These are phyloP conservation scores for Macadamia tetraphylla DNA, from an alignment of 164 flowering plant species.

Conservation along the genomic window DNA sequence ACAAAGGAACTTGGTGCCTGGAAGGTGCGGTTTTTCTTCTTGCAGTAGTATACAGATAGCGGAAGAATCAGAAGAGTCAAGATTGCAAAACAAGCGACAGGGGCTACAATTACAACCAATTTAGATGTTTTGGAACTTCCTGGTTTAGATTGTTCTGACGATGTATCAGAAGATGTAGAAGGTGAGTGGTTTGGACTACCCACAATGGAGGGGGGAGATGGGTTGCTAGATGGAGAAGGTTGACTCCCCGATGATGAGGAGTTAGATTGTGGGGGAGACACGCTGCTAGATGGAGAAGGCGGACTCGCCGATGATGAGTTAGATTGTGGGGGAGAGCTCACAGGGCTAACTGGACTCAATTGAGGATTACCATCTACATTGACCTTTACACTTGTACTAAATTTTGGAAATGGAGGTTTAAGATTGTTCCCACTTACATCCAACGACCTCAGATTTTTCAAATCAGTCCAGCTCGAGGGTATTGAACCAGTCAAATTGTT, in stretches of 20 bases:
- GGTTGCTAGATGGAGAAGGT: constrained; percentile 13
- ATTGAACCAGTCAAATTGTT: constrained; percentile 48
- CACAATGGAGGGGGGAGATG: constrained; percentile 5
- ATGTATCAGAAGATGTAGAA: no score
- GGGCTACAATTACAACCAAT: constrained; percentile 37
- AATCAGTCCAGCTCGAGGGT: constrained; percentile 52
- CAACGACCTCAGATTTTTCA: constrained; percentile 40
- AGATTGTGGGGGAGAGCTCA: constrained; percentile 12
- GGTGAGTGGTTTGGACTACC: not conserved
- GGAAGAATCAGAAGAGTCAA: constrained; percentile 33
- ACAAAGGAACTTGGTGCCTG: constrained; percentile 42
- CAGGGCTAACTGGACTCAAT: constrained; percentile 16
- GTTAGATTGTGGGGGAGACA: constrained; percentile 5
- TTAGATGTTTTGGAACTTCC: constrained; percentile 20
- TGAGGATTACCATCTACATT: constrained; percentile 36
- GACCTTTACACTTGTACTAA: constrained; percentile 31
- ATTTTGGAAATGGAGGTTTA: constrained; percentile 51
- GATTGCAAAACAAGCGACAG: constrained; percentile 35
- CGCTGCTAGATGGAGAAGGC: constrained; percentile 11
- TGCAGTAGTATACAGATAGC: constrained; percentile 35
- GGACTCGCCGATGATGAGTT: not conserved
- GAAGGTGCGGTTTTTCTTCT: constrained; percentile 28
- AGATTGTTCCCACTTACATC: constrained; percentile 57
- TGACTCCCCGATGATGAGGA: constrained; percentile 9
- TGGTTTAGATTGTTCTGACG: not conserved